These are phyloP conservation scores for Fusarium lateritium DNA, from an alignment of 2,329 filamentous ascomycete species.

Conservation along the genomic window DNA sequence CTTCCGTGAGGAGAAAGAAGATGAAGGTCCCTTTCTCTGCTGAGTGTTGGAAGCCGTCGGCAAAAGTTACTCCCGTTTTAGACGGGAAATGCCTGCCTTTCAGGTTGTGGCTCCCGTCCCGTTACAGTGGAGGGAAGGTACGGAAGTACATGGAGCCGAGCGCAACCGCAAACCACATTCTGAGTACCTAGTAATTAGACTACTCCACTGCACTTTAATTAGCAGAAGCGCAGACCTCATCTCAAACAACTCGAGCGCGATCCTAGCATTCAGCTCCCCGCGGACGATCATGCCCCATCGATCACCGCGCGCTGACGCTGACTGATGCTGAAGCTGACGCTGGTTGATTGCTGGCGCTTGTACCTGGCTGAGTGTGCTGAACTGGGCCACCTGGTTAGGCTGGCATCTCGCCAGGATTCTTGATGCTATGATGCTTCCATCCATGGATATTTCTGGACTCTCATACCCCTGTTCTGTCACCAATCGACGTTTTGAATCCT, in stretches of 20 bases:
- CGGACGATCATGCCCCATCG: slow-evolving; percentile 33
- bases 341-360: slow-evolving; percentile 34
- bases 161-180: slow-evolving; percentile 22
- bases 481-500: slow-evolving; percentile 3
- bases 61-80: no score
- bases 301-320: slow-evolving; percentile 43
- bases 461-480: slow-evolving; percentile 16
- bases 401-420: slow-evolving; percentile 20
- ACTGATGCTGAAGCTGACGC: slow-evolving; percentile 44
- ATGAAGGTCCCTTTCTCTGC: not conserved
- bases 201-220: slow-evolving; percentile 34
- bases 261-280: slow-evolving; percentile 30
- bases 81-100: no score
- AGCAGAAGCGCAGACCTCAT: slow-evolving; percentile 18
- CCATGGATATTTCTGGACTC: slow-evolving; percentile 5
- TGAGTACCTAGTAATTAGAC: not conserved
- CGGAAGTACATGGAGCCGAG: slow-evolving; percentile 35
- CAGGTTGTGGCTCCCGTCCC: not conserved
- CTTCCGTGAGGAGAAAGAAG: not conserved
- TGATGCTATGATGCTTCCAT: slow-evolving; percentile 18
- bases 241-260: slow-evolving; percentile 12
- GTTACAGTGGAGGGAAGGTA: not conserved
- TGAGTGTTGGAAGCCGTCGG: no score
- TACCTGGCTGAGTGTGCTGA: slow-evolving; percentile 19
- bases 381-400: slow-evolving; percentile 17